Evolutionary conservation across 164 flowering plant species (phyloP).

Genomic region (Santalum album): DNA sequence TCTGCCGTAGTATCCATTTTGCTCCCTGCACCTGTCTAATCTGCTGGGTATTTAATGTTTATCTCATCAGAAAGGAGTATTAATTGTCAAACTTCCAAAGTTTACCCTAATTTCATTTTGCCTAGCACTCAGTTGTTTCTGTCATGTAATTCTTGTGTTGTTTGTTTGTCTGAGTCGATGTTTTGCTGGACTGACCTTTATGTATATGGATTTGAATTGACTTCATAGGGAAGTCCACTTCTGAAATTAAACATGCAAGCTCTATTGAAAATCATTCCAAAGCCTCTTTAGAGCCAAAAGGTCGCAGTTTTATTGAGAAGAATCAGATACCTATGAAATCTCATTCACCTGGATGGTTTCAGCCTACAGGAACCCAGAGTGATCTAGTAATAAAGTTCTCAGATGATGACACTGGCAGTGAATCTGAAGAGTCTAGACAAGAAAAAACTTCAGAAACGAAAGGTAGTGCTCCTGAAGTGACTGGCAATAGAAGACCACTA

Average conservation of each 20-base stretch:
- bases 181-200: background rate
- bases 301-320: constrained; percentile 21
- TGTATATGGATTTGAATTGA: background rate
- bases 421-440: constrained; percentile 30
- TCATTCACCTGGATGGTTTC: constrained; percentile 20
- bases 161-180: too few relatives aligned
- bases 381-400: constrained; percentile 79
- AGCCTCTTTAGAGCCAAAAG: constrained; percentile 12
- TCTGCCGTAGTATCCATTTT: too few relatives aligned
- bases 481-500: constrained; percentile 20
- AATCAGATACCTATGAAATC: constrained; percentile 23
- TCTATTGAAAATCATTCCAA: constrained; percentile 13
- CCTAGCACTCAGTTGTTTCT: too few relatives aligned
- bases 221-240: constrained; percentile 24
- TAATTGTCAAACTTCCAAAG: too few relatives aligned
- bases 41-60: too few relatives aligned
- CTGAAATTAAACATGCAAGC: constrained; percentile 14
- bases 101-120: too few relatives aligned
- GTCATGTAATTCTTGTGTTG: too few relatives aligned
- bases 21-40: too few relatives aligned
- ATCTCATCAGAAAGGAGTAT: background rate
- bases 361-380: constrained; percentile 13
- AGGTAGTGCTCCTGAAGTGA: constrained; percentile 8
- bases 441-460: constrained; percentile 19
- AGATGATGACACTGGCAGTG: constrained; percentile 72